Conservation (phyloP, 2,329 filamentous ascomycete species). For the Fusarium haematococcum region DNA sequence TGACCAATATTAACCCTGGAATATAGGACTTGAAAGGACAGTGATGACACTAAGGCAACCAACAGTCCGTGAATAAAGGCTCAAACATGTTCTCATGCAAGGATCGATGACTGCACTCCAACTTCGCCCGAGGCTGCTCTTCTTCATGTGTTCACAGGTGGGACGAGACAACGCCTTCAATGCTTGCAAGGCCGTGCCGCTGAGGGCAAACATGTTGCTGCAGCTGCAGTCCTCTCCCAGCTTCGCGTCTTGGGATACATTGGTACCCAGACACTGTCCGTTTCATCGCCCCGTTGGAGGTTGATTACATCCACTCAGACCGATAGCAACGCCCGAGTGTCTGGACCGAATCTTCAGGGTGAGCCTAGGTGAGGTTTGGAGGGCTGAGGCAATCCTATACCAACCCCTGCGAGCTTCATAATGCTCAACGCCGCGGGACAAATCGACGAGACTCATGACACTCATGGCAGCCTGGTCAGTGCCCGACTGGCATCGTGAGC, state of each 20-base stretch:
- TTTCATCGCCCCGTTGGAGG: not conserved
- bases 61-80: not conserved
- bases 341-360: not conserved
- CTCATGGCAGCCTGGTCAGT: not conserved
- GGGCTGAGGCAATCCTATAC: not conserved
- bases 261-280: not conserved
- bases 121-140: not conserved
- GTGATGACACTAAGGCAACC: not conserved
- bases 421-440: not conserved
- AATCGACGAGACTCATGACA: not conserved
- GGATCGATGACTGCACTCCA: not conserved
- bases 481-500: not conserved
- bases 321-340: not conserved
- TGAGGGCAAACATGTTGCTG: not conserved
- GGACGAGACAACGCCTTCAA: not conserved
- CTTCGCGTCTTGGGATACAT: not conserved
- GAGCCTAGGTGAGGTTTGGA: not conserved
- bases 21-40: not conserved
- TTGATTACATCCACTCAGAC: not conserved
- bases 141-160: not conserved
- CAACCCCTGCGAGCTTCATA: not conserved
- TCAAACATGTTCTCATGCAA: not conserved
- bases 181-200: not conserved
- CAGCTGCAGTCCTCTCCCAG: not conserved
- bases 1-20: not conserved